These are phyloP conservation scores for Spirogloea muscicola DNA, from an alignment of 139 green algal genomes.

Conservation along the genomic window DNA sequence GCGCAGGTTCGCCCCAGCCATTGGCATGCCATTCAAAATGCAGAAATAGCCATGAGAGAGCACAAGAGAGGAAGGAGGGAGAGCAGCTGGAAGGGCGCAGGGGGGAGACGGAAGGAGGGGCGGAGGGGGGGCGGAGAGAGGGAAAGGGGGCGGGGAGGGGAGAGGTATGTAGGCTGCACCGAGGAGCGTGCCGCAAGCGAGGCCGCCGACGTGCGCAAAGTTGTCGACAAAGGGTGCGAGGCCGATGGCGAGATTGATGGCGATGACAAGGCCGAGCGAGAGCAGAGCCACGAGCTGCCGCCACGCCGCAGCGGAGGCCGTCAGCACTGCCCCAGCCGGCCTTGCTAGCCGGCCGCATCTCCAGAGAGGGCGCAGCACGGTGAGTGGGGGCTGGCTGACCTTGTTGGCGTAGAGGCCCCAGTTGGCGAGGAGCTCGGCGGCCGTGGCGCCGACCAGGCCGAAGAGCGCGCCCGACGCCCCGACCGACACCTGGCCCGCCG, in stretches of 20 bases:
- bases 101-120: no score
- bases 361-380: constrained; percentile 1
- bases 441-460: constrained; percentile 40
- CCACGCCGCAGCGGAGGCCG: no score
- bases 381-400: constrained; percentile 16
- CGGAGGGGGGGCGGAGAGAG: no score
- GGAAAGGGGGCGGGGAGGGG: no score
- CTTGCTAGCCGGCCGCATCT: no score
- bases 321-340: no score
- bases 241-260: constrained; percentile 36
- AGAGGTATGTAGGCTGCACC: no score
- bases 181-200: constrained; percentile 32
- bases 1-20: no score
- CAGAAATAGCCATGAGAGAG: no score
- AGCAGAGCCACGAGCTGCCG: constrained; percentile 18
- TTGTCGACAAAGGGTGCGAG: constrained; percentile 43
- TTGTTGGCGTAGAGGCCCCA: constrained; percentile 34
- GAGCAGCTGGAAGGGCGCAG: no score
- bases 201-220: constrained; percentile 36
- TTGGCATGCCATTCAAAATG: no score
- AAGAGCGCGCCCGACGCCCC: constrained; percentile 44
- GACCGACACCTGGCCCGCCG: constrained; percentile 13
- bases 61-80: no score
- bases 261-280: constrained; percentile 31
- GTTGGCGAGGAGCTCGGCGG: constrained; percentile 37